phyloP scores from a whole-genome alignment of 108 stramenopile species.

The Epithemia pelagica region DNA sequence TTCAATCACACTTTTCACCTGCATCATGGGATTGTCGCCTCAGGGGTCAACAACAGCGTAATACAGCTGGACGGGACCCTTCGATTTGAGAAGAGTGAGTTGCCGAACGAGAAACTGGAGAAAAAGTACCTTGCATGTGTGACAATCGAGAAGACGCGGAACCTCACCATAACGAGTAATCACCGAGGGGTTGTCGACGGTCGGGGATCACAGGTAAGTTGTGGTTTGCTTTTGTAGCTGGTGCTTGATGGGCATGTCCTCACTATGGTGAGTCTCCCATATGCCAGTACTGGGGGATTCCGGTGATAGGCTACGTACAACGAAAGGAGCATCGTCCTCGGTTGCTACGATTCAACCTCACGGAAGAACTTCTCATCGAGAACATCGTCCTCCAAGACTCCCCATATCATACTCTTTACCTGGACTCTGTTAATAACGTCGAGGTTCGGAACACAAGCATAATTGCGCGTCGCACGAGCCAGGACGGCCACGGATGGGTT shows the following conservation, averaged over 20 bases:
- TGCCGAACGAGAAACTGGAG: background rate
- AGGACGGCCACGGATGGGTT: slow-evolving; percentile 23
- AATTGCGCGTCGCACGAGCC: slow-evolving; percentile 24
- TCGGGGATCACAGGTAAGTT: slow-evolving; percentile 6
- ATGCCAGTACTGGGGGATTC: slow-evolving; percentile 43
- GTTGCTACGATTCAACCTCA: slow-evolving; percentile 16
- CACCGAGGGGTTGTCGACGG: slow-evolving; percentile 3
- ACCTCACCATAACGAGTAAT: slow-evolving; percentile 1
- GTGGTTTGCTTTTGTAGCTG: no score
- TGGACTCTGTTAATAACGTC: slow-evolving; percentile 20
- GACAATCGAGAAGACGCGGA: background rate
- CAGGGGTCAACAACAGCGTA: background rate
- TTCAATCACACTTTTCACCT: background rate
- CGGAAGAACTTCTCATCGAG: slow-evolving; percentile 30
- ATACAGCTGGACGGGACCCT: slow-evolving; percentile 7
- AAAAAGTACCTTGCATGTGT: background rate
- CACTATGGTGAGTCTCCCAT: no score
- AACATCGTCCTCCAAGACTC: slow-evolving; percentile 31
- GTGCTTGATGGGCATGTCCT: no score
- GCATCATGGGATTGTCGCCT: background rate
- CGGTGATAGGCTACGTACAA: slow-evolving; percentile 29
- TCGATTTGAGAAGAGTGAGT: slow-evolving; percentile 5
- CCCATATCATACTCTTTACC: slow-evolving; percentile 30
- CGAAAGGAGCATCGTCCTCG: slow-evolving; percentile 29
- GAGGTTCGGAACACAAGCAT: slow-evolving; percentile 26